Evolutionary conservation across 768 basidiomycete genomes (phyloP), one percentile per base, ranked within the genome.

Genomic region (Lenzites betulinus): DNA sequence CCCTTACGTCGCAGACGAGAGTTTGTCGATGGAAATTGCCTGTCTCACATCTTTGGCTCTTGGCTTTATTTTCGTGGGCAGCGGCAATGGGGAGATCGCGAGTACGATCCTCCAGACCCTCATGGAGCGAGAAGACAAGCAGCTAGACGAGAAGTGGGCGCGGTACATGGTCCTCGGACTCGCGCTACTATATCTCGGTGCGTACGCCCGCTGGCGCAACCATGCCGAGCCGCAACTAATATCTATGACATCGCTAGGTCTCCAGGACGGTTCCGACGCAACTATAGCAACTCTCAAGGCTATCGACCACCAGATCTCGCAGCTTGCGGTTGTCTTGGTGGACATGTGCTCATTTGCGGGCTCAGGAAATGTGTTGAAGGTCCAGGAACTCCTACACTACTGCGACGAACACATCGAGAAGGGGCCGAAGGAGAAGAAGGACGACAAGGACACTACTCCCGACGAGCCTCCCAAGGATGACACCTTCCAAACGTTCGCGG

Each of bases 261-360:
- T 90, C 25, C 95, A 98, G 76, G 96, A 98, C 67, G 87, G 84
- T 2, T 92, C 92, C 0, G 97, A 99, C 69, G 92, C 95, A 1
- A 97, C 95, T 8, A 83, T 97, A 52, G 93, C 94, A 72, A 93
- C 93, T 0, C 79, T 98, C 51, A 93, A 95, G 70, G 93, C 91
- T 7, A 95, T 98, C 54, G 89, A 93, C 43, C 94, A 98, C 70
- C 91, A 93, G 0, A 85, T 97, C 60, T 89, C 95, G 18, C 92
- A 90, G 68, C 92, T 92, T 35, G 92, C 93, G 5, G 90, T 92
- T 60, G 89, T 98, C 61, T 79, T 99, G 49, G 93, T 98, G 13
- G 93, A 97, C 66, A 90, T 92, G 35, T 97, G 95, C 69, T 88
- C 95, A 1, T 98, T 89, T 71, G 95, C 95, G 2, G 97, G 95